Evolutionary conservation across 2,329 filamentous ascomycete genomes (phyloP), one percentile per base, ranked within the genome.

Genomic region (Blastomyces gilchristii): DNA sequence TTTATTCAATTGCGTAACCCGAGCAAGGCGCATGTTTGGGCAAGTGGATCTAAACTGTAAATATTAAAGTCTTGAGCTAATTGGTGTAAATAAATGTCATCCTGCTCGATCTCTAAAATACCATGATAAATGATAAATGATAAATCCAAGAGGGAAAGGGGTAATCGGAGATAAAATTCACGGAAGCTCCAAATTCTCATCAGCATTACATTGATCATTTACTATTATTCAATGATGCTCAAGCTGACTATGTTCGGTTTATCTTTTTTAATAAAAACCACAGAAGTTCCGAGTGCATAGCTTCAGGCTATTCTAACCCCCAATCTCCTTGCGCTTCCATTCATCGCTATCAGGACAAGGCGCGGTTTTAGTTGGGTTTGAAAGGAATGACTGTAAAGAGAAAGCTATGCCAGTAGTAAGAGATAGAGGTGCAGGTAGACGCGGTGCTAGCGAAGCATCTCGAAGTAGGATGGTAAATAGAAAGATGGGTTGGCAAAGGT

Each of bases 221-320:
- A 54, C 31, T 41, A n/a, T 58, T 58, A 53, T 41, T 54, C 45
- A 41, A 61, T 52, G 39, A 52, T 61, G 37, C 5, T 61, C 28
- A 61, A 43, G 31, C 45, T 31, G 52, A 34, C 28, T 43, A 45
- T 54, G 22, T 54, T 54, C 28, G 50, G 28, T 37, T 47, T 37
- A 34, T 47, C 18, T 49, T 47, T 49, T 22, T 14, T 22, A 22
- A 22, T 22, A 31, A 12, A 49, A 49, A 47, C 37, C 41, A 34
- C 25, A 59, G 28, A 37, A 31, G 37, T 31, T 16, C 34, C n/a
- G n/a, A 9, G 25, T 28, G 18, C 22, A 37, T 59, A 47, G 9
- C 58, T 59, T 25, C 43, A 31, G 41, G 11, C n/a, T 28, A 18
- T 45, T 45, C 18, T 45, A 4, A 18, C 14, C 37, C 25, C 34